Evolutionary conservation across 148 eudicot genomes (phyloP), one percentile per base, ranked within the genome.

Genomic region (Cornus kousa): DNA sequence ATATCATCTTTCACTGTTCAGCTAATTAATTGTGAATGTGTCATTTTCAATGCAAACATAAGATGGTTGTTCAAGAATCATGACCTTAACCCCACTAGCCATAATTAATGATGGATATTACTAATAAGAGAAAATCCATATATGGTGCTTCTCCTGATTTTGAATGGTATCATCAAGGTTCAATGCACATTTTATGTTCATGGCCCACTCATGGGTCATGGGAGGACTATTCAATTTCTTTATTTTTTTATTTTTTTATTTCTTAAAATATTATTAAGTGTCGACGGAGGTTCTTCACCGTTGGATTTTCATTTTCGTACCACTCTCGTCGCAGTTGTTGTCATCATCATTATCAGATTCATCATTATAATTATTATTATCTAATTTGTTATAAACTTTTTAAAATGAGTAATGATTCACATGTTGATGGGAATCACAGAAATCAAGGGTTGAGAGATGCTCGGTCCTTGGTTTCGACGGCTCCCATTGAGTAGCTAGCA

Each of bases 11-110:
- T 62, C 6, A 62, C 66, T 62, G 65, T 60, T 0, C n/a, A 60
- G 16, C 22, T 60, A 14, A 19, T 50, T 50, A 28, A 28, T 28
- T 28, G 23, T 62, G 23, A 17, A 35, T 35, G 72, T 70, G 72
- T 35, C 72, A 70, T 70, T 70, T 70, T 70, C 72, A 39, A 8
- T 46, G 23, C 50, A 35, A 35, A 68, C 40, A 68, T 68, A 16
- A 20, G 50, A 16, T 70, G 72, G 72, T 70, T 31, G 71, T 53
- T 14, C 59, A 53, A 20, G 32, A 11, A 68, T 70, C 24, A 70
- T 70, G 72, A 20, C 72, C 46, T 5, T 10, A 37, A 23, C 10
- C 19, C 72, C 46, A 33, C 22, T 35, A 69, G 8, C 20, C 40
- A 9, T 70, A 16, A 32, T 9, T 12, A 31, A 20, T 6, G 43